A percentile compares a stretch with the other conserved stretches of the same genome.
Evolutionary conservation across 805 yeast species (phyloP).

Genomic region (Lachancea meyersii): DNA sequence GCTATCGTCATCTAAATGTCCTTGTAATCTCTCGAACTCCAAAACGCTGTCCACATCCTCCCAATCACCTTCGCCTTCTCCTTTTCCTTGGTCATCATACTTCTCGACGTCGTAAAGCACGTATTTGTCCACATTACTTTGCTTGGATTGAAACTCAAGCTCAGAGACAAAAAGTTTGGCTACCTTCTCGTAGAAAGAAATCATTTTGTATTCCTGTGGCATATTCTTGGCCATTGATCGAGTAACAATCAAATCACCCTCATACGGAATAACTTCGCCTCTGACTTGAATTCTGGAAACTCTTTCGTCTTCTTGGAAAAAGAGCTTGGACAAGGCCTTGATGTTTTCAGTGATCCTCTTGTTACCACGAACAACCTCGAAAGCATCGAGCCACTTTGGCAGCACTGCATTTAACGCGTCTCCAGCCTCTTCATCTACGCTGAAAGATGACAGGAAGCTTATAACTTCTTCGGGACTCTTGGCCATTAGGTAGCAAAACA

Average conservation of each 20-base stretch:
- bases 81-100: slow-evolving; percentile 12
- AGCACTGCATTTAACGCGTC: slow-evolving; percentile 52
- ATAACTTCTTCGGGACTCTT: slow-evolving; percentile 59
- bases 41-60: slow-evolving; percentile 72
- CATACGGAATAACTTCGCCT: slow-evolving; percentile 67
- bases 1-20: slow-evolving; percentile 44
- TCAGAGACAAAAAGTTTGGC: slow-evolving; percentile 66
- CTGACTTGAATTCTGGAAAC: slow-evolving; percentile 53
- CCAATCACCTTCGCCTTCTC: slow-evolving; percentile 47
- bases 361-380: slow-evolving; percentile 74
- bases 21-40: slow-evolving; percentile 54
- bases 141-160: slow-evolving; percentile 55
- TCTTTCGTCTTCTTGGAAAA: slow-evolving; percentile 48
- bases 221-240: slow-evolving; percentile 71
- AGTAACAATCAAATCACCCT: slow-evolving; percentile 63
- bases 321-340: slow-evolving; percentile 66
- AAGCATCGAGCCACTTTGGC: slow-evolving; percentile 77
- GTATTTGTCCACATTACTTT: slow-evolving; percentile 32
- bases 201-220: slow-evolving; percentile 56
- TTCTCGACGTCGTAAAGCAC: slow-evolving; percentile 30
- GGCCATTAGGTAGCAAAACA: slow-evolving; percentile 66
- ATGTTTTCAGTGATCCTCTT: slow-evolving; percentile 60
- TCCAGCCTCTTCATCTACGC: slow-evolving; percentile 23
- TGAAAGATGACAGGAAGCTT: slow-evolving; percentile 47
- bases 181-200: slow-evolving; percentile 67